Percentiles rank a stretch among this genome's conserved stretches.
phyloP scores from a whole-genome alignment of 345 rosid genomes.

The Gossypium sturtianum region DNA sequence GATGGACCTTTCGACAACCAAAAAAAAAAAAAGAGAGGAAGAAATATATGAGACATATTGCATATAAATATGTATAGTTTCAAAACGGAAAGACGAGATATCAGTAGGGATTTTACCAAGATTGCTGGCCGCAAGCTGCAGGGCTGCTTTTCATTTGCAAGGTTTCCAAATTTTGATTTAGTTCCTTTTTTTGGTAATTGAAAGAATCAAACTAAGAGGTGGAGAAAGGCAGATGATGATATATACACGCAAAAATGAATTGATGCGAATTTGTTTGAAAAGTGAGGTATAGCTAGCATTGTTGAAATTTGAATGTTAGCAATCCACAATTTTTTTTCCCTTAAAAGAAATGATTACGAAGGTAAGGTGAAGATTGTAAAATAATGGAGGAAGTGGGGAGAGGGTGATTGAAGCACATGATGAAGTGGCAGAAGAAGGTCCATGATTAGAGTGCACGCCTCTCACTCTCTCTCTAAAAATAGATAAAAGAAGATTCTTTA shows the following conservation, averaged over 20 bases:
- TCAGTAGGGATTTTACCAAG: constrained; percentile 28
- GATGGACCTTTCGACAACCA: constrained; percentile 41
- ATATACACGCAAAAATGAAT: background rate
- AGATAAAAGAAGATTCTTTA: constrained; percentile 32
- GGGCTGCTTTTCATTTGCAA: constrained; percentile 33
- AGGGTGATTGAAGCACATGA: constrained; percentile 51
- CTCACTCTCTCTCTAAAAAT: background rate
- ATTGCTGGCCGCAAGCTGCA: constrained; percentile 31
- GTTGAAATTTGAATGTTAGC: background rate
- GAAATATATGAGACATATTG: background rate
- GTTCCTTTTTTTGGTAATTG: background rate
- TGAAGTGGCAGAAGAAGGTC: constrained; percentile 47
- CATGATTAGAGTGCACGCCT: constrained; percentile 43
- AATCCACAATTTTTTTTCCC: background rate
- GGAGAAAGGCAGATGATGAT: background rate
- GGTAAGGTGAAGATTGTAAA: constrained; percentile 18
- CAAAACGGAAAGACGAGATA: background rate
- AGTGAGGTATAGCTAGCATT: background rate
- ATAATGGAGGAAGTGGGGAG: constrained; percentile 45
- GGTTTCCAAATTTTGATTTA: background rate
- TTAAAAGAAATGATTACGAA: background rate
- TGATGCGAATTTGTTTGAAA: background rate
- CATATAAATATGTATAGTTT: background rate
- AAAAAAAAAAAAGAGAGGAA: background rate
- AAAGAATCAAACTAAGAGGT: background rate